Evolutionary conservation across 75 land plant species (phyloP).

Genomic region (Isoetes taiwanensis): DNA sequence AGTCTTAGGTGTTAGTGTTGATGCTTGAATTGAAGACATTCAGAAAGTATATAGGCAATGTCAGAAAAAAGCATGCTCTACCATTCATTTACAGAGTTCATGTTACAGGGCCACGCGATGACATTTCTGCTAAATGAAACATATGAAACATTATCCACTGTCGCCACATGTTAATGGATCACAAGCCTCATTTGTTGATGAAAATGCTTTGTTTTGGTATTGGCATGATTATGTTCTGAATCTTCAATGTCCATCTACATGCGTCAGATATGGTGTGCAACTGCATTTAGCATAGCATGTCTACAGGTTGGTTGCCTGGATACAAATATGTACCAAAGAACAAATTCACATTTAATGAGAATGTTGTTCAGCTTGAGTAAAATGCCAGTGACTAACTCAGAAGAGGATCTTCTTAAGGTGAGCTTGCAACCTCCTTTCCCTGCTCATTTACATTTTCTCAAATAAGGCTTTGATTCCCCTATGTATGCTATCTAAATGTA

Average conservation of each 20-base stretch:
- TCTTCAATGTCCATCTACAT: too few species aligned
- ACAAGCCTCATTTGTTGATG: constrained; percentile 55
- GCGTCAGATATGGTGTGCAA: too few species aligned
- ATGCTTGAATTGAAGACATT: too few species aligned
- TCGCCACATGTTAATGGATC: constrained; percentile 30
- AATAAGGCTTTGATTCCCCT: not conserved
- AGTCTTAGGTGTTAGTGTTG: too few species aligned
- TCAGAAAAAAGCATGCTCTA: constrained; percentile 13
- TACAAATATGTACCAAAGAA: constrained; percentile 43
- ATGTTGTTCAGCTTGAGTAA: constrained; percentile 42
- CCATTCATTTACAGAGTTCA: not conserved
- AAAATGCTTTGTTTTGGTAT: constrained; percentile 56
- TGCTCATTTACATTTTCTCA: not conserved
- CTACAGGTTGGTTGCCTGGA: constrained; percentile 52
- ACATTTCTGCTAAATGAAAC: constrained; percentile 51
- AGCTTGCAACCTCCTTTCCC: not conserved
- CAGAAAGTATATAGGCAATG: not conserved
- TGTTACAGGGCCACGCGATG: constrained; percentile 44
- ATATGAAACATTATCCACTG: constrained; percentile 30
- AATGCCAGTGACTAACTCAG: constrained; percentile 38
- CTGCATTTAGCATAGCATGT: too few species aligned
- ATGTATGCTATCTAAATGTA: not conserved
- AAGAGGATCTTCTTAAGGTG: constrained; percentile 37
- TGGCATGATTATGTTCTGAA: too few species aligned
- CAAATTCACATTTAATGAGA: constrained; percentile 51